phyloP scores from a whole-genome alignment of 768 basidiomycete genomes.

The Pseudohyphozyma bogoriensis region DNA sequence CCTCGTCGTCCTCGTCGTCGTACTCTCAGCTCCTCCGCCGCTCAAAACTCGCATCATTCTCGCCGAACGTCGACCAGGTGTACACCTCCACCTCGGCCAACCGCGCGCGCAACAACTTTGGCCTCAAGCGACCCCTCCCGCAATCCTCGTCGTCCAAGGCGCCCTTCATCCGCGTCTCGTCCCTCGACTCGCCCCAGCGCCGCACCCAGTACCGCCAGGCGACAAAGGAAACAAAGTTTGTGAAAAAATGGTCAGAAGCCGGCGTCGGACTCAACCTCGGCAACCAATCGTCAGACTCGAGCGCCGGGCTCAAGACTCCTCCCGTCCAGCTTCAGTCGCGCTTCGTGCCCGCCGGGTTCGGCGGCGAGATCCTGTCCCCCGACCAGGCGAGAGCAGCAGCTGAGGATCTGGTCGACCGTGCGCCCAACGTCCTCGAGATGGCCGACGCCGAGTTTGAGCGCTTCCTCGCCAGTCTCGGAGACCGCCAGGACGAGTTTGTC shows the following conservation, averaged over 20 bases:
- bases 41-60: conserved; percentile 71
- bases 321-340: too few species aligned
- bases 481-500: conserved; percentile 7
- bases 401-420: background rate
- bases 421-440: conserved; percentile 26
- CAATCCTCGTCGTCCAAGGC: conserved; percentile 41
- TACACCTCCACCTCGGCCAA: conserved; percentile 62
- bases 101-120: conserved; percentile 69
- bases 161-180: conserved; percentile 23
- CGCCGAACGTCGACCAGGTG: conserved; percentile 64
- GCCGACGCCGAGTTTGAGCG: conserved; percentile 14
- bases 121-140: conserved; percentile 70
- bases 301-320: too few species aligned
- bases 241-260: conserved; percentile 17
- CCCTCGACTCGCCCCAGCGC: conserved; percentile 19
- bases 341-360: too few species aligned
- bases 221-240: conserved; percentile 15
- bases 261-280: conserved; percentile 15
- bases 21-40: conserved; percentile 68
- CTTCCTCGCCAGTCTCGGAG: conserved; percentile 13
- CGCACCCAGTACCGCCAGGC: conserved; percentile 26
- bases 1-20: conserved; percentile 50
- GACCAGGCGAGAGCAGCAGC: background rate
- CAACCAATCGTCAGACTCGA: too few species aligned
- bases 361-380: too few species aligned